These are phyloP conservation scores for Kodamaea sp. DNA, from an alignment of 1,139 yeast genomes.

Conservation along the genomic window DNA sequence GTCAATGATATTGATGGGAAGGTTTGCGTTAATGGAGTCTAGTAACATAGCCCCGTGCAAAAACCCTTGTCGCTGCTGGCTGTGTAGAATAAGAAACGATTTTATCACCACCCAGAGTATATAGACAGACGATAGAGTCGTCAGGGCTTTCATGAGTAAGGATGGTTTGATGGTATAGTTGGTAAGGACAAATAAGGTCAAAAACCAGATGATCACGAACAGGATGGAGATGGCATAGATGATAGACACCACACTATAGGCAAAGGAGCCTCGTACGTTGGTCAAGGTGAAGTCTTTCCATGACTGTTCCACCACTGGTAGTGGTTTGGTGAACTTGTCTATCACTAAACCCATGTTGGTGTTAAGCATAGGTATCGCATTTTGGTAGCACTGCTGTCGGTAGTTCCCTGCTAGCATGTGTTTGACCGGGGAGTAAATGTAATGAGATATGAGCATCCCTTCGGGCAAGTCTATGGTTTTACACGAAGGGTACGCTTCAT, in stretches of 20 bases:
- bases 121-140: constrained; percentile 54
- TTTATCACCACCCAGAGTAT: constrained; percentile 51
- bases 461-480: constrained; percentile 28
- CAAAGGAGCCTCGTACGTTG: constrained; percentile 45
- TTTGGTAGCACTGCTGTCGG: constrained; percentile 39
- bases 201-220: constrained; percentile 63
- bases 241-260: constrained; percentile 60
- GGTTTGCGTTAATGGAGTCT: constrained; percentile 45
- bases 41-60: constrained; percentile 55
- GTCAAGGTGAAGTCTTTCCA: constrained; percentile 42
- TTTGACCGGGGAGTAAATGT: constrained; percentile 20
- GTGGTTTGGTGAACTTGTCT: constrained; percentile 26
- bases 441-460: constrained; percentile 39
- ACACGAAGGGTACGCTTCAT: constrained; percentile 35
- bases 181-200: constrained; percentile 64
- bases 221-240: constrained; percentile 64
- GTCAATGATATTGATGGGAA: constrained; percentile 60
- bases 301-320: constrained; percentile 41
- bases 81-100: constrained; percentile 45
- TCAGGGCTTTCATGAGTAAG: constrained; percentile 44
- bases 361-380: constrained; percentile 43
- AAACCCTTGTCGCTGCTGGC: constrained; percentile 57
- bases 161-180: constrained; percentile 60
- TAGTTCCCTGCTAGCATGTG: constrained; percentile 29
- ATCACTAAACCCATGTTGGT: constrained; percentile 39